These are phyloP conservation scores for Pseudogymnoascus sp. DNA, from an alignment of 2,329 filamentous ascomycete genomes.

Conservation along the genomic window DNA sequence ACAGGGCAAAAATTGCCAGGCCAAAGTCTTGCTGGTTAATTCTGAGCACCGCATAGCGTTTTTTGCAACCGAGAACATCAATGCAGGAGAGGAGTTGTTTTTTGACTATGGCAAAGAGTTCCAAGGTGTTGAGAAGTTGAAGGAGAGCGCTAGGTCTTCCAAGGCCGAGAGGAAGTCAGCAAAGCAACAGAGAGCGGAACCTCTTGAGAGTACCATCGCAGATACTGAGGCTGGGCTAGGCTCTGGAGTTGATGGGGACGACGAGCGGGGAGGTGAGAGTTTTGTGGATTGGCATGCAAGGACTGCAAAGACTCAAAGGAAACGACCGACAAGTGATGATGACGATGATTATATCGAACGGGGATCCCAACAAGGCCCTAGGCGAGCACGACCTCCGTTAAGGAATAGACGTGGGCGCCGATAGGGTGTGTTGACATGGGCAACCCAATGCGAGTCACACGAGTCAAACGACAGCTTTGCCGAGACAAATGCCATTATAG, in stretches of 20 bases:
- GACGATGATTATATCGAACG: background rate
- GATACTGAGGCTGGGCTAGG: background rate
- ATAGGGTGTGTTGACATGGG: background rate
- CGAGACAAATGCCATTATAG: background rate
- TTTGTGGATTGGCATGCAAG: background rate
- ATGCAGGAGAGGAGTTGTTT: conserved; percentile 66
- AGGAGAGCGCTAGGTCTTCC: background rate
- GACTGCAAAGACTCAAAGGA: background rate
- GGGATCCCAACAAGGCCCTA: background rate
- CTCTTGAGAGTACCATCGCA: background rate
- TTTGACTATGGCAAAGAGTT: conserved; percentile 73
- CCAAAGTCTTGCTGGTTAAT: conserved; percentile 63
- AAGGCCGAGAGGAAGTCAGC: background rate
- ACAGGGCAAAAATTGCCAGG: conserved; percentile 54
- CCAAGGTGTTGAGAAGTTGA: conserved; percentile 3
- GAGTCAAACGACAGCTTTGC: background rate
- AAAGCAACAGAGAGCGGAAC: background rate
- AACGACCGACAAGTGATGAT: background rate
- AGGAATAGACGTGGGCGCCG: background rate
- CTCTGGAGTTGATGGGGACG: background rate
- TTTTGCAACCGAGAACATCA: conserved; percentile 57
- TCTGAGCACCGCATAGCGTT: conserved; percentile 71
- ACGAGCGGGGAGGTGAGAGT: background rate
- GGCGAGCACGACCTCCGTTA: background rate
- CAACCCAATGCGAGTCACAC: background rate